Base-by-base conservation (phyloP, 2,329 filamentous ascomycete genomes). In the Plectosphaerella sp. region DNA sequence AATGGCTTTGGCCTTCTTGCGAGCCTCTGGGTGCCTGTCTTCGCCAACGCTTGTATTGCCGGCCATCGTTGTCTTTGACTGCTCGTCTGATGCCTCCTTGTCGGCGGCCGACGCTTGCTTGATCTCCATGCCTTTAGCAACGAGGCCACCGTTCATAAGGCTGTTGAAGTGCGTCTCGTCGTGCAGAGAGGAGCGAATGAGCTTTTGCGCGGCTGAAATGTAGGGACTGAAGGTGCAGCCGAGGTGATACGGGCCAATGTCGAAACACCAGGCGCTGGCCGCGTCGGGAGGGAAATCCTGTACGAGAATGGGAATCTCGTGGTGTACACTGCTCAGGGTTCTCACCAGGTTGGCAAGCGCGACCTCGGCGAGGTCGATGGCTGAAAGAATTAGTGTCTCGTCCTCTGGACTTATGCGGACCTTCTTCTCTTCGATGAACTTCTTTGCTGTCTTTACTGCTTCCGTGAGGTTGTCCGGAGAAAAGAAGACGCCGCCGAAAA, bases 401-500 rank as follows among this genome's bases (percentile, higher is more conserved):
- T 97, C 92, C 20, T 82, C 76, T 0, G 66, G 50, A 1, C 75
- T 77, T 52, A 91, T 84, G 0, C 69, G 70, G 1, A 88, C 76
- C 11, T 77, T 75, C 25, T 82, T 76, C 51, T 87, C 83, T 2
- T 70, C 66, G 12, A 96, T 63, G 60, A 96, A 96, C 36, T 75
- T 75, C 49, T 79, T 74, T 1, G 87, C 86, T 35, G 83, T 84
- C 25, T 87, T 76, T 1, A 94, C 67, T 0, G 88, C 82, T 25
- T 75, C 81, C 3, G 67, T 56, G 3, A 96, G 80, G 52, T 91
- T 83, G 1, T 75, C 71, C 0, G 73, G 67, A 0, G 83, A 82
- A 61, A 88, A 91, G 47, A 91, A 92, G 0, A 87, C 87, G 70
- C 89, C 92, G 11, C 83, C 84, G 67, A 93, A 95, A 63, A 96